Evolutionary conservation across 2,329 filamentous ascomycete species (phyloP), one percentile per base, ranked within the genome.

Genomic region (Ophiocordyceps camponoti-leonardi): DNA sequence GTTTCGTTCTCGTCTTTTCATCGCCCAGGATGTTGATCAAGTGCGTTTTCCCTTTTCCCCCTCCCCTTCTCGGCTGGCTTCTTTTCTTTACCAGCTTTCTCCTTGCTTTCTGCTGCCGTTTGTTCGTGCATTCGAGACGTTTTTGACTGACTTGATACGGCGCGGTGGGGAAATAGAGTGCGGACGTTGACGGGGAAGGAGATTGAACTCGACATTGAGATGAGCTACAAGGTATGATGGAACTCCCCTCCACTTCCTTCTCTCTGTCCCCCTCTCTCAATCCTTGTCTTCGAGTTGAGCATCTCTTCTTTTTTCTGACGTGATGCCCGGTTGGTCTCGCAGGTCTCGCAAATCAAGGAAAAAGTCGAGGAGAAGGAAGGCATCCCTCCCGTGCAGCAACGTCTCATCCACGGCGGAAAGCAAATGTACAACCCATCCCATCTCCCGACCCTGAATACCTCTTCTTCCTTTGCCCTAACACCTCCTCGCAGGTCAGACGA

Each of bases 311-410:
- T 10, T 43, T 13, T 18, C 33, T 37, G 11, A 13, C 30, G 6
- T 3, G 30, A 31, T 14, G 4, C 30, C 20, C 18, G 3, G 20
- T 7, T 19, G 20, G 7, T 16, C 6, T 37, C n/a, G 43, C 53
- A 94, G 87, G 85, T 96, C 55, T 81, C 83, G 39, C 81, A 88
- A 63, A 96, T 98, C 73, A 98, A 98, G 74, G 92, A 96, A 68
- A 88, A 90, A 58, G 92, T 98, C 46, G 92, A 98, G 66, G 92
- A 98, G 71, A 96, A 96, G 68, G 92, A 96, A 62, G 92, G 92
- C 47, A 98, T 98, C 56, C 90, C 92, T 41, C 92, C 92, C 1
- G 87, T 92, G 18, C 92, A 98, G 67, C 92, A 98, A 67, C 81
- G 92, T 48, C 71, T 98, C 53, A 98, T 98, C 58, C 95, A 83